These are phyloP conservation scores for Coniochaeta sp. DNA, from an alignment of 2,329 filamentous ascomycete species.

Conservation along the genomic window DNA sequence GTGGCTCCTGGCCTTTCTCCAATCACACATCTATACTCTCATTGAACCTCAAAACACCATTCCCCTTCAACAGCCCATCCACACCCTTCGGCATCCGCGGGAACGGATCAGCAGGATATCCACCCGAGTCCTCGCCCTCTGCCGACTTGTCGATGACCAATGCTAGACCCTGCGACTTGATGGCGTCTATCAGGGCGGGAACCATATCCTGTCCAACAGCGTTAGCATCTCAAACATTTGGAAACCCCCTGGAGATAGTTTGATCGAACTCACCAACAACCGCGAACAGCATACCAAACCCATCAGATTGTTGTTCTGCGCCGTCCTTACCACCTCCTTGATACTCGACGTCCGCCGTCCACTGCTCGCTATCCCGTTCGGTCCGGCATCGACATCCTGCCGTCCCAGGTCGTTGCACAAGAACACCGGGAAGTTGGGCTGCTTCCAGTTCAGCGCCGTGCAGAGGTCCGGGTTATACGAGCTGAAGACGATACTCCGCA, in stretches of 20 bases:
- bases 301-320: conserved; percentile 97
- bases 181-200: conserved; percentile 82
- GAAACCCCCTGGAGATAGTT: not conserved
- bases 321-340: conserved; percentile 89
- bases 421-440: conserved; percentile 95
- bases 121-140: conserved; percentile 33
- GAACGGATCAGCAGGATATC: conserved; percentile 40
- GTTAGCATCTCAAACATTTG: conserved; percentile 2
- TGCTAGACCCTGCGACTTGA: conserved; percentile 89
- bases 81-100: conserved; percentile 68
- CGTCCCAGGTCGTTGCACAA: conserved; percentile 86
- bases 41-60: conserved; percentile 87
- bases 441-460: conserved; percentile 96
- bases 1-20: conserved; percentile 4
- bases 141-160: conserved; percentile 82
- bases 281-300: conserved; percentile 85
- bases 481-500: conserved; percentile 87
- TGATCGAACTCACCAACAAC: conserved; percentile 59
- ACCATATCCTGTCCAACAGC: conserved; percentile 66
- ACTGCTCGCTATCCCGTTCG: conserved; percentile 39
- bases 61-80: conserved; percentile 77
- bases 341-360: conserved; percentile 75
- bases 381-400: conserved; percentile 33
- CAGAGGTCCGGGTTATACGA: conserved; percentile 88
- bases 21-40: conserved; percentile 75